Base-by-base conservation (phyloP, 2,329 filamentous ascomycete genomes). In the Fusarium scirpi region DNA sequence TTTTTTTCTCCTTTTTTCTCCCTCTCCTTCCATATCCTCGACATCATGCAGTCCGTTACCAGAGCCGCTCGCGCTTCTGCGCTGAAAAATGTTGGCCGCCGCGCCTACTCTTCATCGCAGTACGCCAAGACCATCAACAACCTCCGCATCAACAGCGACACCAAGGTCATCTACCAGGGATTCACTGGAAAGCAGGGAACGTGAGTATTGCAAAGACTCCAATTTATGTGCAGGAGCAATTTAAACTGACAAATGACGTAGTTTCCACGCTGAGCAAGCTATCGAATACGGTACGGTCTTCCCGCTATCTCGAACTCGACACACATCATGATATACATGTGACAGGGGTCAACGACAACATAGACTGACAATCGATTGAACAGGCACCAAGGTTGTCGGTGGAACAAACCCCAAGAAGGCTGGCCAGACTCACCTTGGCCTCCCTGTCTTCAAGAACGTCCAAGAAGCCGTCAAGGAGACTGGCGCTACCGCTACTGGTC, bases 391-490 rank as follows among this genome's bases (percentile, higher is more conserved):
- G 82, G 94, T 99, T 74, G 94, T 99, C 74, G 96, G 96, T 82
- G 96, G 96, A 80, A 98, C 95, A 79, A 98, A 98, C 87, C 96
- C 96, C 80, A 98, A 97, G 89, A 99, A 99, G 87, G 96, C 96
- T 74, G 96, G 96, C 79, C 85, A 89, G 78, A 91, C 90, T 80
- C 96, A 99, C 84, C 90, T 99, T 70, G 94, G 90, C 80, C 92
- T 92, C 76, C 96, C 96, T 65, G 96, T 99, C 78, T 99, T 98
- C 84, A 92, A 90, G 78, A 95, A 89, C 77, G 96, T 99, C 75
- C 84, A 85, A 76, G 94, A 99, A 58, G 96, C 93, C 71, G 90
- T 97, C 73, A 96, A 94, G 87, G 85, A 94, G 84, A 97, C 94
- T 54, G 93, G 94, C 79, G 95, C 96, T 72, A 94, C 89, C 72